Base-by-base conservation (phyloP, 139 green algal genomes). In the Nannochloris sp. region DNA sequence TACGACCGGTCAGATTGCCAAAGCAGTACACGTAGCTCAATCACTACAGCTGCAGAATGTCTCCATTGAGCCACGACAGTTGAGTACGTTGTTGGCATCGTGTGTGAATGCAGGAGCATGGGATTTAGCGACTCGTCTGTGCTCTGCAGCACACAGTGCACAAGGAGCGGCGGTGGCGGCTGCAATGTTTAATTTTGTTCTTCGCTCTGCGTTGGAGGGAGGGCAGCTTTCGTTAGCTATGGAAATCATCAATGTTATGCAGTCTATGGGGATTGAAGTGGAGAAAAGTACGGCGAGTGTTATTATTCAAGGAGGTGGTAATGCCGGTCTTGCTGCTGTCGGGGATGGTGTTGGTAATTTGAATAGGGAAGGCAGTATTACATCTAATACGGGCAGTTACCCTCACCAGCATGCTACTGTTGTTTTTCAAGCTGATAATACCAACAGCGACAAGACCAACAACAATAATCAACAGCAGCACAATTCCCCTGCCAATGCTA, bases 81-180 rank as follows among this genome's bases (percentile, higher is more conserved):
- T 59, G 9, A 27, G 9, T 19, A 19, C 48, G 9, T 10, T 59
- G 9, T 23, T 63, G n/a, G 30, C 6, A 5, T 44, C 59, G 32
- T 71, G 68, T 48, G 4, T 64, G 29, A 37, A 15, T 0, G 30
- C 44, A 5, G 48, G 38, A 0, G 38, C 59, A n/a, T 71, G 60
- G 61, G 68, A 75, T 10, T 34, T 31, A 24, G 68, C 37, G 10
- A 29, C 46, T 27, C 15, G 54, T 57, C 60, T 75, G 37, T 75
- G 68, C 59, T 44, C 25, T n/a, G 61, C 51, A 7, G 46, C 60
- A 7, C 23, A 42, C n/a, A 54, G 31, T 10, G 30, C 29, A 3
- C 34, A 65, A 60, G 68, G 68, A 5, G 1, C 37, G 2, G 30
- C 14, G 14, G 31, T 31, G 0, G 36, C 61, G 35, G 44, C 68